Base-by-base conservation (phyloP, 2,329 filamentous ascomycete genomes). In the Ophiostoma quercus region DNA sequence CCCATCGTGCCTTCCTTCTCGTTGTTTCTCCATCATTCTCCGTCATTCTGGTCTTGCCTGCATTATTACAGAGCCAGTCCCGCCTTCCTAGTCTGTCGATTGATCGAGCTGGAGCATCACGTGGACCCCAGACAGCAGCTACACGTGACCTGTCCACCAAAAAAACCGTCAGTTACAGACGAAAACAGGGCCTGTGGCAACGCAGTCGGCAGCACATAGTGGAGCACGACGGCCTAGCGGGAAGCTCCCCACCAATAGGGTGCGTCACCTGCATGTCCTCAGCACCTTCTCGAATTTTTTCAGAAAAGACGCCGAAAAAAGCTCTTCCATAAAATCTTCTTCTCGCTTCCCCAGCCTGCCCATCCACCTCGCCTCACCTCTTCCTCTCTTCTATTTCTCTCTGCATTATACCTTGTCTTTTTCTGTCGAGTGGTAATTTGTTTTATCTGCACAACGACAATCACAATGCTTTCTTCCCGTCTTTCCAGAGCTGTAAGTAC, bases 401-500 rank as follows among this genome's bases (percentile, higher is more conserved):
- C 19, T 67, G 29, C 54, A 22, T 37, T 57, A 66, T 71, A 67
- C 68, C 66, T 19, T 32, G 37, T 37, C 29, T 51, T 22, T 34
- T 67, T 14, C 37, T 25, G 29, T 41, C 41, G 70, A 71, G 62
- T 68, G 62, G 62, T 43, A 60, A 72, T 72, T 76, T 74, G 71
- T 72, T 74, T 60, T 66, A 60, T 47, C 51, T 63, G 14, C 60
- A 63, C 62, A 67, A 43, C 43, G 29, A 29, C 37, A 43, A 47
- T 37, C 34, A 89, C 82, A 79, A 92, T 92, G 90, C 80, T 92
- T 82, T 84, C 89, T 78, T 87, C 89, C 77, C 88, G 88, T 80
- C 82, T 92, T 77, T 86, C 87, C 77, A 87, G 89, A 85, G 89
- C 88, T 87, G 90, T 92, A 88, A 84, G 90, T 65, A 11, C 6